Base-by-base conservation (phyloP, 176 grass and related monocot genomes). In the Eragrostis curvula region DNA sequence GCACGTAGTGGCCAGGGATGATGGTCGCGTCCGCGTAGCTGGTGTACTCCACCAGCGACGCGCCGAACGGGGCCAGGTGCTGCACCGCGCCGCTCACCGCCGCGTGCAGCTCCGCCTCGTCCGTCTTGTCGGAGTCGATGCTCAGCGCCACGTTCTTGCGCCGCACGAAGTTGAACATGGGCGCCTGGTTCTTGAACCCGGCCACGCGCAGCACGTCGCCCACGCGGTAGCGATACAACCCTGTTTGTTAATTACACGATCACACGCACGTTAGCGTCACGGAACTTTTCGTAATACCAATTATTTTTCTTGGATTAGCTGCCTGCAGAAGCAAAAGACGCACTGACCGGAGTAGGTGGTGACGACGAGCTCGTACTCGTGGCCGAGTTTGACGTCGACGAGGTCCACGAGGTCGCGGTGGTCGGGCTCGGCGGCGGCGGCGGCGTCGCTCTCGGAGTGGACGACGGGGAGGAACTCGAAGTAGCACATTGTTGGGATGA, bases 401-500 rank as follows among this genome's bases (percentile, higher is more conserved):
- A 92, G 86, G 55, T 77, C 59, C 9, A 92, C 80, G 50, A 92
- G 85, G 74, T 89, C 80, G 10, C 84, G 66, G 49, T 63, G 58
- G 36, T 92, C 80, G 24, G 84, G 81, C 64, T 87, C 85, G 2
- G 68, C 28, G 66, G n/a, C 9, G 77, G 21, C 1, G 32, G 32
- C 32, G 32, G 32, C 32, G 32, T 36, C 32, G 32, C 32, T 36
- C 5, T 25, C 23, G 42, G 71, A 68, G 0, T 84, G 32, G 0
- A 74, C 17, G 17, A 99, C 27, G 1, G 93, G 92, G n/a, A 98
- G 81, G 89, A 98, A 98, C 88, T 98, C 96, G 49, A 95, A 98
- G 83, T 98, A 95, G 81, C 92, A 85, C 92, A 98, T 95, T 51
- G 88, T 89, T 52, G 96, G 96, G 78, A 98, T 95, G 71, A 98